phyloP scores from a whole-genome alignment of 257 asterid species.

The Paraleonurus japonicus region DNA sequence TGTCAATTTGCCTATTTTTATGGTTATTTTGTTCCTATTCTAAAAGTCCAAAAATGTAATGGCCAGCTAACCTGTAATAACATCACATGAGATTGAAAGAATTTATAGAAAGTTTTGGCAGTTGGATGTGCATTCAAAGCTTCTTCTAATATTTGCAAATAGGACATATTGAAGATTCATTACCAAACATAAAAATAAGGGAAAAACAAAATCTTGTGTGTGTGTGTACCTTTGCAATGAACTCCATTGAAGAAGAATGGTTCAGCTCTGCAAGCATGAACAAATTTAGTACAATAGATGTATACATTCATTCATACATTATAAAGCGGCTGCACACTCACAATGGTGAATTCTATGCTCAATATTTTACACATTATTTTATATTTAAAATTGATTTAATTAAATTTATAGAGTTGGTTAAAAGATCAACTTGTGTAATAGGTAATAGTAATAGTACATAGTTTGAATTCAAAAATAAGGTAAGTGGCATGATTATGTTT shows the following conservation, averaged over 20 bases:
- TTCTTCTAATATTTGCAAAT: background rate
- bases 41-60: slow-evolving; percentile 21
- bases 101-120: slow-evolving; percentile 28
- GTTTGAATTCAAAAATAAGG: background rate
- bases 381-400: background rate
- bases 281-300: no score
- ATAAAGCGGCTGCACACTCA: no score
- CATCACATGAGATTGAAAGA: slow-evolving; percentile 23
- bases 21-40: background rate
- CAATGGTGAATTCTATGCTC: background rate
- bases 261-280: no score
- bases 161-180: background rate
- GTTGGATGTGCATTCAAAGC: slow-evolving; percentile 29
- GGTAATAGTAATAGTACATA: background rate
- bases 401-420: no score
- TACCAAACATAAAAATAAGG: background rate
- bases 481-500: slow-evolving; percentile 17
- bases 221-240: background rate
- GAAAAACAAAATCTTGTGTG: background rate
- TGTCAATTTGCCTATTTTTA: background rate
- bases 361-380: no score
- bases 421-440: background rate
- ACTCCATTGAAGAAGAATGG: background rate
- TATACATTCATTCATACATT: no score
- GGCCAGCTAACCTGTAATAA: slow-evolving; percentile 30